Evolutionary conservation across 169 alveolate species (phyloP), one percentile per base, ranked within the genome.

Genomic region (Condylostoma magnum): DNA sequence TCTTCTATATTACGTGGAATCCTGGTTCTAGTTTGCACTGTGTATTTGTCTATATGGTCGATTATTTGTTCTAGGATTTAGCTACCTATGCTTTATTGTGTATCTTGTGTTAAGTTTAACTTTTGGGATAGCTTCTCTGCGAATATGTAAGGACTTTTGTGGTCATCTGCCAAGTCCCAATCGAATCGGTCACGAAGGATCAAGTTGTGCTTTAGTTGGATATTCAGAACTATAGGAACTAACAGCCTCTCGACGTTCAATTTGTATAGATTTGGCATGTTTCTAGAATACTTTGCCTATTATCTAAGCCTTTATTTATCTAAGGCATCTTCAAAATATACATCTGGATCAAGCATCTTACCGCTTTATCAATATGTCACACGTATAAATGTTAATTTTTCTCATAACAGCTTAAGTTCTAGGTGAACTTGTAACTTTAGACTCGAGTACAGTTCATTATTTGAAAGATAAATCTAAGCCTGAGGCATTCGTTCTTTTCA

Each of bases 261-360:
- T 28, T 66, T 66, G 65, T 66, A 28, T 12, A 28, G 48, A 50
- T 66, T 66, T 8, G 75, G 75, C 63, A 46, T 57, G 15, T 66
- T 57, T 18, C 75, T 12, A 12, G 75, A 43, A 31, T 20, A 15
- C 33, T 66, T 66, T 36, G 43, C 25, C 8, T 12, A 28, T 10
- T 8, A 36, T 27, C 75, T 25, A 6, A 46, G n/a, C 31, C 30
- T 43, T 47, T 66, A 50, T 38, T 47, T 66, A 15, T 47, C 63
- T 22, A 66, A 12, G 46, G 75, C 8, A 10, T 66, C 75, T 46
- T 66, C 75, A 25, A 66, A 66, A 50, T 20, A 66, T 8, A 47
- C 43, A 50, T 66, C 75, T 6, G 75, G 75, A 30, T 66, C 75
- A 25, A 66, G 58, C 44, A 66, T 66, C 50, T 15, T 66, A n/a